Evolutionary conservation across 768 basidiomycete genomes (phyloP), one percentile per base, ranked within the genome.

Genomic region (Boletus reticuloceps): DNA sequence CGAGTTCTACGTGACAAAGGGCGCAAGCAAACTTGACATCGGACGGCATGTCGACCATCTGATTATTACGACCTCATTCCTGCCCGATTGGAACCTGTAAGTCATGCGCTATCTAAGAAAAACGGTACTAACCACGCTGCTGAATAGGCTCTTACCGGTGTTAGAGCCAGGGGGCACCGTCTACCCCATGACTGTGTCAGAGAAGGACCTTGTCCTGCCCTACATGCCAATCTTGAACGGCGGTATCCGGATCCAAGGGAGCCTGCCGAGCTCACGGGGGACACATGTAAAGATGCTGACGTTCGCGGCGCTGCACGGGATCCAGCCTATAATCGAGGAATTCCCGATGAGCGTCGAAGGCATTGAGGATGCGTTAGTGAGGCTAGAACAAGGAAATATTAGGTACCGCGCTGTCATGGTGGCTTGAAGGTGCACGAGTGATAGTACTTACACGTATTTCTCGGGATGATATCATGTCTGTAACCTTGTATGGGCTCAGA

Each of bases 1-100:
- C 12, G 75, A 75, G 51, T 75, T 74, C 50, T 65, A 73, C 38
- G 62, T 63, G 12, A 73, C 67, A 5, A 69, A 53, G 42, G 69
- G 63, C 14, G 54, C 41, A 2, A 61, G 50, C 13, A 55, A 53
- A 9, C 69, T 76, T n/a, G 61, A 71, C 1, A 57, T 67, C 5
- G 61, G 61, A 20, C 61, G 63, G 13, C 62, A 60, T 11, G 48
- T 76, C 43, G 51, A 72, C 46, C 62, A 69, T 25, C 39, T 75
- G 16, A 53, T 76, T 6, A 67, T 75, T 6, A 68, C 75, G 2
- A 65, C 71, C 5, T 64, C 69, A 13, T 47, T 50, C 20, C 40
- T 54, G 4, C 69, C 69, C 19, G 64, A 72, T 8, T 71, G 71
- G 71, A 52, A 64, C 5, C 7, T 72, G 69, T 71, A 58, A 13